Evolutionary conservation across 495 filamentous ascomycete species (phyloP), one percentile per base, ranked within the genome.

Genomic region (Sphaerosporella brunnea): DNA sequence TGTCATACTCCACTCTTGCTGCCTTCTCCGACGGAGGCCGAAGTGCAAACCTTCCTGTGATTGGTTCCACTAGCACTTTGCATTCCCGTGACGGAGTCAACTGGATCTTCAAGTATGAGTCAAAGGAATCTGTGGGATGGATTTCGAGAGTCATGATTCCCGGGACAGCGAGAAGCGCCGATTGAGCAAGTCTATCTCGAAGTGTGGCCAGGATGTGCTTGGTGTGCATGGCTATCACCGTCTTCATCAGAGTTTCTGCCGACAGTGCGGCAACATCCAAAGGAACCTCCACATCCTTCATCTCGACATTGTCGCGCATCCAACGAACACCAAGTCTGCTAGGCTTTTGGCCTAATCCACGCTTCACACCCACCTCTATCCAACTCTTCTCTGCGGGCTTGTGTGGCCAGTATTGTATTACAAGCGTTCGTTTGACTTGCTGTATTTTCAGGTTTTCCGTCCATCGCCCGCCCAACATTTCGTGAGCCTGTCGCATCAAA

Each of bases 381-480:
- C 90, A 96, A 62, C 75, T 90, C 66, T 85, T 92, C 2, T 73
- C 74, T n/a, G 52, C 49, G 24, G 64, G 63, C 47, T 73, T 73
- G 32, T 74, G 68, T 15, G 71, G 62, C 90, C 90, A 97, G 61
- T 97, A 97, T 51, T 95, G 86, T 42, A 97, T 69, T 11, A 85
- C 73, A 48, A 96, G 65, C 13, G 77, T 78, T 32, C 90, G 74
- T 51, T 84, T 77, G 34, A 93, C 66, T 42, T 75, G 63, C 59
- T 93, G 81, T 8, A 92, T 69, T 45, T 72, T 72, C 46, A 96
- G 62, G 30, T 73, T 72, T 49, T 82, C 77, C 16, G 75, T 74
- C 88, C 92, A 97, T 23, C 73, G 69, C 1, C 72, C 70, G 48
- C 65, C 67, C 21, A 67, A 66, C 50, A 95, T 68, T 21, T 80